Percentiles rank a stretch among this genome's conserved stretches.
These are phyloP conservation scores for Trichoderma pleuroti DNA, from an alignment of 2,329 filamentous ascomycete genomes.

Conservation along the genomic window DNA sequence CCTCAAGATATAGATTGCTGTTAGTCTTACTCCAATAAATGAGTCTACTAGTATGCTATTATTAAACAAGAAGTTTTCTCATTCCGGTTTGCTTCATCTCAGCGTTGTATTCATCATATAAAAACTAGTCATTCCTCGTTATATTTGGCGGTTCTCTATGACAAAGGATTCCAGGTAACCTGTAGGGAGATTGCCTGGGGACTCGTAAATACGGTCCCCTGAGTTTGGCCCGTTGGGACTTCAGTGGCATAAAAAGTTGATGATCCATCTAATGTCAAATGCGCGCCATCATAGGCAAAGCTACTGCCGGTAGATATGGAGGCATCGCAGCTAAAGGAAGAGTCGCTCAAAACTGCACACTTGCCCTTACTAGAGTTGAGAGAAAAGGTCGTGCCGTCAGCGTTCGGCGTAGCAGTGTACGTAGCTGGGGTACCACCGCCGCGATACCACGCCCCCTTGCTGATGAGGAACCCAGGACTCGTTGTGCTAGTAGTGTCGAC, in stretches of 20 bases:
- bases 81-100: background rate
- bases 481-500: background rate
- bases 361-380: constrained; percentile 3
- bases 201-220: background rate
- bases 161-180: background rate
- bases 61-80: background rate
- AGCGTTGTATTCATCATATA: background rate
- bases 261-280: background rate
- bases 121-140: background rate
- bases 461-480: background rate
- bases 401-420: background rate
- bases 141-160: background rate
- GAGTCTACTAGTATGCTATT: background rate
- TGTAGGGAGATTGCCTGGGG: background rate
- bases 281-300: background rate
- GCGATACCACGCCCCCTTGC: constrained; percentile 2
- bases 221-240: background rate
- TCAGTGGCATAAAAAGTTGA: background rate
- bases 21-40: background rate
- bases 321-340: background rate
- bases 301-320: background rate
- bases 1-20: background rate
- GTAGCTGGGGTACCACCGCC: constrained; percentile 2
- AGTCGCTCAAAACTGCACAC: constrained; percentile 2
- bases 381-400: background rate